These are phyloP conservation scores for Elaeis guineensis DNA, from an alignment of 176 grass and related monocot genomes.

Conservation along the genomic window DNA sequence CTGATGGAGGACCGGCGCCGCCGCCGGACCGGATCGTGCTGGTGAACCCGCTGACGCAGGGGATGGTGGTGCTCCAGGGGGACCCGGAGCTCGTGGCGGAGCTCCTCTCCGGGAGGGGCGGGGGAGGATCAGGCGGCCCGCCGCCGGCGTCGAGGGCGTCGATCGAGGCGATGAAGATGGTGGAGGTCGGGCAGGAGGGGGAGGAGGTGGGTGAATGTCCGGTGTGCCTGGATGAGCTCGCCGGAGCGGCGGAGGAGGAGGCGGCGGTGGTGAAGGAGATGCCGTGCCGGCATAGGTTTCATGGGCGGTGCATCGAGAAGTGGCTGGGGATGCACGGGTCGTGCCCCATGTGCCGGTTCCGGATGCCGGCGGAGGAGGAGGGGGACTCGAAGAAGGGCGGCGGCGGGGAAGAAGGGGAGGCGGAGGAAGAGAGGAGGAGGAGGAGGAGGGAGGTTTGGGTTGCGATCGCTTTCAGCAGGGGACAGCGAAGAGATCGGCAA, in stretches of 20 bases:
- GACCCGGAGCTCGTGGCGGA: background rate
- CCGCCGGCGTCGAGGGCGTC: slow-evolving; percentile 34
- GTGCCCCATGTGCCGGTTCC: slow-evolving; percentile 36
- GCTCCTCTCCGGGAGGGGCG: background rate
- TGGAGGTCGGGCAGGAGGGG: slow-evolving; percentile 8
- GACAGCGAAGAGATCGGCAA: no score
- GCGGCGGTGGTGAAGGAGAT: slow-evolving; percentile 31
- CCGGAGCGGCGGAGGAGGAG: background rate
- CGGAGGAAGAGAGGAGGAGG: background rate
- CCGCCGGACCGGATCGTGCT: no score
- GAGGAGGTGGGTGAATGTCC: slow-evolving; percentile 15
- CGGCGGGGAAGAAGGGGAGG: background rate
- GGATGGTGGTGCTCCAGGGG: slow-evolving; percentile 3
- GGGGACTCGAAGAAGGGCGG: slow-evolving; percentile 14
- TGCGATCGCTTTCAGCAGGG: no score
- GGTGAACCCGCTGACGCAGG: background rate
- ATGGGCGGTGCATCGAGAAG: slow-evolving; percentile 32
- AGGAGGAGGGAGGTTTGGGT: no score
- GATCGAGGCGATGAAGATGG: slow-evolving; percentile 23
- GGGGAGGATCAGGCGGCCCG: background rate
- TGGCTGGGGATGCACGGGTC: slow-evolving; percentile 38
- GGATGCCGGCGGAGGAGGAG: slow-evolving; percentile 24
- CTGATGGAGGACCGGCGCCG: no score
- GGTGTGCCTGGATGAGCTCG: slow-evolving; percentile 33
- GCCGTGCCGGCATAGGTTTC: slow-evolving; percentile 45